Evolutionary conservation across 164 flowering plant genomes (phyloP), one percentile per base, ranked within the genome.

Genomic region (Piper longum): DNA sequence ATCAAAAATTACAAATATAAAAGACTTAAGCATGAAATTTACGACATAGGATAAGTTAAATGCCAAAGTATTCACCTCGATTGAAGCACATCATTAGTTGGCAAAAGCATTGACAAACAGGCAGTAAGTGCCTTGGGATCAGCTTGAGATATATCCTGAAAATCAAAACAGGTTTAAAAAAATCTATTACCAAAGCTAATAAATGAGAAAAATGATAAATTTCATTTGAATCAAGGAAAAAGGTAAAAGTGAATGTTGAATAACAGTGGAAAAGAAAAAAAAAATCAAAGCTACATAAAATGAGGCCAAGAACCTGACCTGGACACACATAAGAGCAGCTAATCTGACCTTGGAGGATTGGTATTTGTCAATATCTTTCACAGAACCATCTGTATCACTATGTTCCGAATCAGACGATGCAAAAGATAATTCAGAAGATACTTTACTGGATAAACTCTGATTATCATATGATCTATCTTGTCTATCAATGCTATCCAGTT

Each of bases 321-420:
- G 96, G 59, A 93, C 70, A 68, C 98, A 93, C 62, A 69, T 54
- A 60, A 90, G 79, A 43, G 98, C 95, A 80, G 89, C 82, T 64
- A 85, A 62, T 69, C 98, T 83, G 54, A 86, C 89, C 77, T 83
- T 88, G 16, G 84, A 80, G 69, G 81, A 76, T 57, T 65, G 82
- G 54, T 66, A 63, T 41, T 57, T 70, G 48, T 76, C 76, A 63
- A 54, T 13, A 60, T 75, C 86, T 68, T 69, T 82, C 48, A 57
- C 61, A 14, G 76, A 68, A 54, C 85, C 83, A 76, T 93, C 98
- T 75, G 74, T 81, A 67, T 93, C 98, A 80, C 98, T 92, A 65
- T 71, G 83, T 66, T 93, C 98, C n/a, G 98, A 93, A 78, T 93
- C 98, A 44, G 97, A 89, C 59, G 95, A 85, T n/a, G 79, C 61